phyloP scores from a whole-genome alignment of 352 stramenopile species.

The Elongisporangium anandrum region DNA sequence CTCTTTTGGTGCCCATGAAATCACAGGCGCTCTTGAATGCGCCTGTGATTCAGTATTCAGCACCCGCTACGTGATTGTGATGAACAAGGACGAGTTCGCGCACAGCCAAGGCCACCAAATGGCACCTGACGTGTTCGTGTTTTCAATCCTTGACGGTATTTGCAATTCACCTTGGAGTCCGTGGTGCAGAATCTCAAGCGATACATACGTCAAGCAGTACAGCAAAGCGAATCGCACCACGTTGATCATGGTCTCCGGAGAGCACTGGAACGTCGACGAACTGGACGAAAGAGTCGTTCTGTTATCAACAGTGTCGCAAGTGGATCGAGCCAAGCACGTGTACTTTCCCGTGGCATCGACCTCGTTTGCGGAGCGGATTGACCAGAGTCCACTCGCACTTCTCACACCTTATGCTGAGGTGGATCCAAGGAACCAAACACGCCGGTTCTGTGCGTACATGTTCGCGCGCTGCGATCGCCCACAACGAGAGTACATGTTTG shows the following conservation, averaged over 20 bases:
- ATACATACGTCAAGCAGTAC: slow-evolving; percentile 5
- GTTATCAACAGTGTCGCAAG: slow-evolving; percentile 17
- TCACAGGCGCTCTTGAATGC: slow-evolving; percentile 21
- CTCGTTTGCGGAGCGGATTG: slow-evolving; percentile 32
- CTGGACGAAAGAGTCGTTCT: slow-evolving; percentile 31
- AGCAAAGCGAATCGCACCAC: not conserved
- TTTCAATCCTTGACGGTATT: slow-evolving; percentile 13
- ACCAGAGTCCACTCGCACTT: slow-evolving; percentile 18
- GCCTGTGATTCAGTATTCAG: slow-evolving; percentile 22
- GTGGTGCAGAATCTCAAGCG: slow-evolving; percentile 4
- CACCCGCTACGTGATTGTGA: slow-evolving; percentile 18
- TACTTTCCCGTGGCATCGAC: slow-evolving; percentile 29
- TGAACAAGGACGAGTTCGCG: slow-evolving; percentile 13
- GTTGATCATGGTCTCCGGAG: slow-evolving; percentile 29
- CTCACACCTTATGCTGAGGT: slow-evolving; percentile 6
- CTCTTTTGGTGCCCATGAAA: slow-evolving; percentile 1
- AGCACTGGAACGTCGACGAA: slow-evolving; percentile 11
- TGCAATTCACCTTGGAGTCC: slow-evolving; percentile 4
- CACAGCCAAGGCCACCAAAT: slow-evolving; percentile 1
- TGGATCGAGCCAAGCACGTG: slow-evolving; percentile 9
- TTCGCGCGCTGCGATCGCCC: slow-evolving; percentile 43
- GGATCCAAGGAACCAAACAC: not conserved
- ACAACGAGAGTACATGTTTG: slow-evolving; percentile 52
- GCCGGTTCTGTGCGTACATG: slow-evolving; percentile 46
- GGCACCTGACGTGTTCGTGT: slow-evolving; percentile 33